Evolutionary conservation across 225 moss, liverwort and hornwort genomes (phyloP).

Genomic region (Marchantia paleacea): DNA sequence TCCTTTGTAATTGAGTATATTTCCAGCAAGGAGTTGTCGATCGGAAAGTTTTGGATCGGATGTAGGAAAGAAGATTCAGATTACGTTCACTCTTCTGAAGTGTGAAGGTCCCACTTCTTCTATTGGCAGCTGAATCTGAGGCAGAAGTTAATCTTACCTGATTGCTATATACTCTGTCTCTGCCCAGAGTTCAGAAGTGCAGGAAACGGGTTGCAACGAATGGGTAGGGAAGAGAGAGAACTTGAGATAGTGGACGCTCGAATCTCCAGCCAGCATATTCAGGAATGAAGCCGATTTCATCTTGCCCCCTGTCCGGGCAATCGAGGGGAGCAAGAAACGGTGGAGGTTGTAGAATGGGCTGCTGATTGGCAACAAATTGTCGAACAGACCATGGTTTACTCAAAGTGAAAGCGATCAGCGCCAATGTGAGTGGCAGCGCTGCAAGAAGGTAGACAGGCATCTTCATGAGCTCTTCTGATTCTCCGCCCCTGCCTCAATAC

Average conservation of each 20-base stretch:
- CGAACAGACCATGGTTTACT: conserved; percentile 3
- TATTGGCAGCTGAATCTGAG: too few relatives aligned
- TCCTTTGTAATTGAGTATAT: too few relatives aligned
- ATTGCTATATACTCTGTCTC: too few relatives aligned
- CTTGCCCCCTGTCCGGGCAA: not conserved
- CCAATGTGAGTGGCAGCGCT: conserved; percentile 11
- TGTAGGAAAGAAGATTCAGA: too few relatives aligned
- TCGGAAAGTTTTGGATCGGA: too few relatives aligned
- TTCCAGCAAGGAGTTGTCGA: too few relatives aligned
- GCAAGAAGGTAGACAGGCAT: conserved; percentile 4
- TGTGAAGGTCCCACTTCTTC: too few relatives aligned
- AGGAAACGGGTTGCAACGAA: too few relatives aligned
- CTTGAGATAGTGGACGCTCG: not conserved
- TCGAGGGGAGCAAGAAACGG: not conserved
- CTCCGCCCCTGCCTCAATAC: not conserved
- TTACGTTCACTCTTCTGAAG: too few relatives aligned
- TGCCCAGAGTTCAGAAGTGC: too few relatives aligned
- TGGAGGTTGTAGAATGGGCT: not conserved
- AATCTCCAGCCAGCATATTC: conserved; percentile 19
- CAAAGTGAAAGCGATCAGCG: conserved; percentile 4
- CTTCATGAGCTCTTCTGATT: not conserved
- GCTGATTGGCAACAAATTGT: not conserved
- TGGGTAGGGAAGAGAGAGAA: not conserved
- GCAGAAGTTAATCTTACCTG: too few relatives aligned
- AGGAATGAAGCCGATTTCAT: conserved; percentile 4